Conservation (phyloP, 176 grass and related monocot genomes). For the Alloteropsis semialata region DNA sequence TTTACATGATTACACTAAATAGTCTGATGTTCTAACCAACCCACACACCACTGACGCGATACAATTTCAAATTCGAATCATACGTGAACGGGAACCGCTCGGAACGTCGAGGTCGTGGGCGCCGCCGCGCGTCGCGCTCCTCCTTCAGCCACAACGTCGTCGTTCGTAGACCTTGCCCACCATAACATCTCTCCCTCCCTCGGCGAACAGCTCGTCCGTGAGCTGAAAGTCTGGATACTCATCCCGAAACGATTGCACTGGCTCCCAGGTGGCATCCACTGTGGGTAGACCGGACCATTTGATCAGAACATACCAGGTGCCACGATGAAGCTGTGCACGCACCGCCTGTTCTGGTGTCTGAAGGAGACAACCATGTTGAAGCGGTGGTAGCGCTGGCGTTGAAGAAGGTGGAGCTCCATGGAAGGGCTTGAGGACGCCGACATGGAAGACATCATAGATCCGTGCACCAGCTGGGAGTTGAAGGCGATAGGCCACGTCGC, state of each 20-base stretch:
- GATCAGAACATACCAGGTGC: background rate
- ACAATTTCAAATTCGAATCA: too few relatives aligned
- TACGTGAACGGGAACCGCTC: too few relatives aligned
- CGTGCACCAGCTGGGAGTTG: background rate
- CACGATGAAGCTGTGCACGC: fast-evolving
- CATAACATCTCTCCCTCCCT: background rate
- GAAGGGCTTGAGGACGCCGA: background rate
- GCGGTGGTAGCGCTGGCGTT: background rate
- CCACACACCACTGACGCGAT: too few relatives aligned
- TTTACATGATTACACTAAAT: too few relatives aligned
- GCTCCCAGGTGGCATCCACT: background rate
- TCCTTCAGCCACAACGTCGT: too few relatives aligned
- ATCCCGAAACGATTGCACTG: fast-evolving
- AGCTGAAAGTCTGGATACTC: background rate
- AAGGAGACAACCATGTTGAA: background rate
- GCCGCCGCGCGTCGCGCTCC: too few relatives aligned
- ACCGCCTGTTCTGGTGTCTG: fast-evolving
- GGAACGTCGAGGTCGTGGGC: too few relatives aligned
- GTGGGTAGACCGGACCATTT: background rate
- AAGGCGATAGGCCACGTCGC: too few relatives aligned
- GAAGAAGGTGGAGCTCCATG: background rate
- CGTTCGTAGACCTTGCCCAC: background rate
- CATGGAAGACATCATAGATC: background rate
- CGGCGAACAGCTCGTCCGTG: background rate
- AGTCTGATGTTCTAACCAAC: too few relatives aligned